Base-by-base conservation (phyloP, 805 yeast species). In the Ogataea pignaliae region DNA sequence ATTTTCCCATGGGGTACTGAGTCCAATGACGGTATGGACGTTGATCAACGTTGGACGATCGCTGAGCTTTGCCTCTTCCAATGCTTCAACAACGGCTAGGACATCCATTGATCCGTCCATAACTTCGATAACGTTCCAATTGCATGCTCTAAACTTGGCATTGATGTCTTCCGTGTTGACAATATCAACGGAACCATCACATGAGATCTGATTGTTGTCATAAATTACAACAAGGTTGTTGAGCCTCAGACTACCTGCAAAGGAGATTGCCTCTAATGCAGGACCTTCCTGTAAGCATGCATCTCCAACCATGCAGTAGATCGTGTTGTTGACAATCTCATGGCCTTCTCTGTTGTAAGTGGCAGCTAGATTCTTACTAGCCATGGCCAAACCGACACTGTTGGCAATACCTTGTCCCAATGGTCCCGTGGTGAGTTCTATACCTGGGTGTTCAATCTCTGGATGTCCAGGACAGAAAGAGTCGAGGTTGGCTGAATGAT, bases 281-380 rank as follows among this genome's bases (percentile, higher is more conserved):
- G 93, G 88, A 78, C 99, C 99, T 76, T 91, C 99, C 86, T 84
- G 85, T 74, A 91, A 75, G 76, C 99, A 91, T 57, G 98, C 99
- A 61, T 91, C 99, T 71, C 99, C 99, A 48, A 90, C 71, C 74
- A 91, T 82, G 57, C 70, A 69, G 72, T 79, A 91, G 50, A 88
- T 81, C 76, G 75, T 78, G 67, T 81, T 78, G 72, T 88, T 85
- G 46, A 89, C 77, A 48, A 91, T 57, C 34, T 76, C 70, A 69
- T 67, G 78, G 59, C 76, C 85, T 54, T 96, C 95, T 75, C 85
- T 86, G 83, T 90, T 89, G 79, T 83, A 91, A 53, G 84, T 81
- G 54, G 97, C 96, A 55, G 95, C 96, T 46, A 87, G 73, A 68
- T 88, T 90, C 55, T 82, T 80, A 72, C 88, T 93, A 47, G 97